These are phyloP conservation scores for Lentinula guzmanii DNA, from an alignment of 768 basidiomycete genomes.

Conservation along the genomic window DNA sequence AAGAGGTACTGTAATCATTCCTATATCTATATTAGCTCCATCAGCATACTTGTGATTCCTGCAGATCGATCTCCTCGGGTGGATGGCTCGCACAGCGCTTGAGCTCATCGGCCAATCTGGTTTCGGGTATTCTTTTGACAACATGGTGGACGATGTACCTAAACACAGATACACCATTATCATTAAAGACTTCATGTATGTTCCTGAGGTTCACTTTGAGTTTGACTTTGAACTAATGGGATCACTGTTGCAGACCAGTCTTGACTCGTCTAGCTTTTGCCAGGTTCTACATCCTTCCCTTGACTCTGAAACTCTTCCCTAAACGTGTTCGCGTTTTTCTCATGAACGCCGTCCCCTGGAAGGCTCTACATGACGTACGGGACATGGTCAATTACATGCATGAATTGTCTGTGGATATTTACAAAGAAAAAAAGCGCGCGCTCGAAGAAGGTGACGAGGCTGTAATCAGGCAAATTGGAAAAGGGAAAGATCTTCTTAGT, in stretches of 20 bases:
- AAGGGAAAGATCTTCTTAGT: slow-evolving; percentile 40
- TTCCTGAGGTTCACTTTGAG: background rate
- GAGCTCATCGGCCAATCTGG: slow-evolving; percentile 33
- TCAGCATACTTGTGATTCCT: background rate
- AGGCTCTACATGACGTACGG: slow-evolving; percentile 22
- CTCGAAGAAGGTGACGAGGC: slow-evolving; percentile 27
- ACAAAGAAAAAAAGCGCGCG: slow-evolving; percentile 27
- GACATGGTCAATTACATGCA: slow-evolving; percentile 30
- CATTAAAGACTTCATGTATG: slow-evolving; percentile 13
- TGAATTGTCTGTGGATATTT: slow-evolving; percentile 27
- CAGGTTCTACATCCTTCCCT: slow-evolving; percentile 17
- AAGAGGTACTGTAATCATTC: slow-evolving; percentile 11
- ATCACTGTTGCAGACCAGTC: background rate
- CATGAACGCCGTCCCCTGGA: slow-evolving; percentile 25
- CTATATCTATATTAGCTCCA: background rate
- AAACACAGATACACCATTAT: slow-evolving; percentile 8
- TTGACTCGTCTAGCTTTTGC: background rate
- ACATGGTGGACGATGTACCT: slow-evolving; percentile 16
- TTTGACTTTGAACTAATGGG: background rate
- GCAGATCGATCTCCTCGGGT: slow-evolving; percentile 24
- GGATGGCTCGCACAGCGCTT: slow-evolving; percentile 30
- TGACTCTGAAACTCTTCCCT: slow-evolving; percentile 17
- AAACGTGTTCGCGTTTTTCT: slow-evolving; percentile 25
- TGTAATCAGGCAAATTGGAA: slow-evolving; percentile 23
- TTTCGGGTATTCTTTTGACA: slow-evolving; percentile 30